Conservation (phyloP, 2,329 filamentous ascomycete species). For the Claviceps cyperi region DNA sequence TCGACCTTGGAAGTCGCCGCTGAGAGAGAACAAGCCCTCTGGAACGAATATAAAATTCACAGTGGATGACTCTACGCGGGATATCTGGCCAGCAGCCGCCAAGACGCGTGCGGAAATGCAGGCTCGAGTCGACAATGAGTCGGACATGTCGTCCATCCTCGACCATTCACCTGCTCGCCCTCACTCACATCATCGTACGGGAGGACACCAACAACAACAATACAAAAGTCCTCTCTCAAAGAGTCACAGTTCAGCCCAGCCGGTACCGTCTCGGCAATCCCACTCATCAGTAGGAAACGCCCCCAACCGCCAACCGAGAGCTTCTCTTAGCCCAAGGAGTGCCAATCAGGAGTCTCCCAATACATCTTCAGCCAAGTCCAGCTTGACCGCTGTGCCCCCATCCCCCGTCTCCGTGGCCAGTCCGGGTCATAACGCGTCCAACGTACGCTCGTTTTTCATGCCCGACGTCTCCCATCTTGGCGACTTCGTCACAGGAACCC, state of each 20-base stretch:
- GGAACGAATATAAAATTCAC: conserved; percentile 17
- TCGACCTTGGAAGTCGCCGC: conserved; percentile 20
- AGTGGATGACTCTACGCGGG: conserved; percentile 27
- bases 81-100: conserved; percentile 24
- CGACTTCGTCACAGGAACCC: conserved; percentile 40
- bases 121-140: conserved; percentile 37
- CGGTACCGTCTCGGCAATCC: conserved; percentile 11
- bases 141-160: conserved; percentile 32
- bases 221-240: conserved; percentile 23
- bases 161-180: conserved; percentile 23
- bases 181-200: conserved; percentile 12
- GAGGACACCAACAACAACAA: conserved; percentile 14
- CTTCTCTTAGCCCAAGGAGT: conserved; percentile 17
- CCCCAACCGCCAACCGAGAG: conserved; percentile 21
- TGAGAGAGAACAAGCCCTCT: conserved; percentile 33
- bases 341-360: conserved; percentile 16
- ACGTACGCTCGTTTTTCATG: conserved; percentile 37
- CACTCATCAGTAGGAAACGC: conserved; percentile 20
- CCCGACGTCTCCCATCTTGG: conserved; percentile 40
- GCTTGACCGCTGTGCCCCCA: conserved; percentile 26
- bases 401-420: conserved; percentile 21
- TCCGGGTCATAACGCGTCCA: conserved; percentile 24
- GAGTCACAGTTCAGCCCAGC: conserved; percentile 17
- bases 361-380: conserved; percentile 26
- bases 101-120: conserved; percentile 37